phyloP scores from a whole-genome alignment of 2,329 filamentous ascomycete genomes.

The Boeremia exigua region DNA sequence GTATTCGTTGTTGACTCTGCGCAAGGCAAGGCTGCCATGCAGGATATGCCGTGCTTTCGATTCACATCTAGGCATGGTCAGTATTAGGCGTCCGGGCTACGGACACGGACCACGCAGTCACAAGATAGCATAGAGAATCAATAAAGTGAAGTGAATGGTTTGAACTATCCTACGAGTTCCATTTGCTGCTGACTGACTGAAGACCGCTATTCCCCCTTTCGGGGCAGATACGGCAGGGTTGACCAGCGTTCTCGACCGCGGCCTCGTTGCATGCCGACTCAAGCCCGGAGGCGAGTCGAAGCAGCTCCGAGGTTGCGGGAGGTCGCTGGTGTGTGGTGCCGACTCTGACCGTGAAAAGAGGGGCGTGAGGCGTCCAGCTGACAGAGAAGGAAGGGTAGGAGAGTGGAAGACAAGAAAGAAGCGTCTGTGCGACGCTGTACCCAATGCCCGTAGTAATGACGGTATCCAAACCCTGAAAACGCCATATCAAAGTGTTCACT shows the following conservation, averaged over 20 bases:
- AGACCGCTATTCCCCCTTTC: neutral
- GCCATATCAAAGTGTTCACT: neutral
- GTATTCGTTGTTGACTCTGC: no score
- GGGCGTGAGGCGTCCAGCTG: neutral
- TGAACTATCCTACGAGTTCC: no score
- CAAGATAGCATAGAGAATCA: no score
- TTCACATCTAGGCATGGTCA: no score
- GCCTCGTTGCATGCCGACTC: conserved; percentile 3
- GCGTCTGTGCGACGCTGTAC: neutral
- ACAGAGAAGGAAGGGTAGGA: neutral
- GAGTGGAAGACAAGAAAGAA: neutral
- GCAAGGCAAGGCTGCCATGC: no score
- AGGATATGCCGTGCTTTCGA: no score
- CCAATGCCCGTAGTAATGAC: conserved; percentile 2
- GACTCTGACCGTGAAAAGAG: neutral
- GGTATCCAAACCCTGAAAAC: conserved; percentile 1
- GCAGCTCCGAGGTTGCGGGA: neutral
- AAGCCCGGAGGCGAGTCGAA: conserved; percentile 12
- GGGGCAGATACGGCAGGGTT: neutral
- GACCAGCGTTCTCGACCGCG: neutral
- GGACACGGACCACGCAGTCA: no score
- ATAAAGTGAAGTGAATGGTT: no score
- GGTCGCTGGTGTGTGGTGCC: neutral
- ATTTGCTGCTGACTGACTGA: no score
- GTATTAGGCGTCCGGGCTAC: no score